These are phyloP conservation scores for Tagetes patula DNA, from an alignment of 129 eudicot genomes.

Conservation along the genomic window DNA sequence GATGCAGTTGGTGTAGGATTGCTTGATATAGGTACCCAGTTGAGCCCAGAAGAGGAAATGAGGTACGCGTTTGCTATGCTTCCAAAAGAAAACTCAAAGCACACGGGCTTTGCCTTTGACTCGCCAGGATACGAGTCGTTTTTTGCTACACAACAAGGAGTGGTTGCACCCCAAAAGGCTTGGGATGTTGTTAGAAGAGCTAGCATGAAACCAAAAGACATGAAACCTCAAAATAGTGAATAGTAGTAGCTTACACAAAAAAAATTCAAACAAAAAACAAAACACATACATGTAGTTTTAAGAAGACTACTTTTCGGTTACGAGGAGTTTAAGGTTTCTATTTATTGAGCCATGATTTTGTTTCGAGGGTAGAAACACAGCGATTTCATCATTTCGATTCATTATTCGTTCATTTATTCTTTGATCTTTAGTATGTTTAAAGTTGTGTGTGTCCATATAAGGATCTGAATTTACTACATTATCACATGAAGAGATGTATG, in stretches of 20 bases:
- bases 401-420: background rate
- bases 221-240: constrained; percentile 35
- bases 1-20: constrained; percentile 59
- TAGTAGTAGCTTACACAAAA: constrained; percentile 10
- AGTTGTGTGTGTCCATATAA: background rate
- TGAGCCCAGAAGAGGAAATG: constrained; percentile 76
- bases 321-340: constrained; percentile 3
- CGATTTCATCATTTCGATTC: background rate
- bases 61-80: constrained; percentile 82
- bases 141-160: constrained; percentile 90
- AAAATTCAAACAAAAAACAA: background rate
- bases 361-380: background rate
- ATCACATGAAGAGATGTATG: background rate
- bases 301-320: background rate
- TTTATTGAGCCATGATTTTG: constrained; percentile 17
- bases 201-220: constrained; percentile 64
- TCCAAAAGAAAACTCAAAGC: constrained; percentile 75
- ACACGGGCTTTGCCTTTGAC: constrained; percentile 97
- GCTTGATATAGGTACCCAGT: constrained; percentile 56
- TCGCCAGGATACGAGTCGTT: constrained; percentile 97
- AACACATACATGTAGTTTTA: constrained; percentile 3
- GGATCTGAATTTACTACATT: constrained; percentile 1
- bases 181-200: constrained; percentile 98
- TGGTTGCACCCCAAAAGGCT: constrained; percentile 82
- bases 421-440: constrained; percentile 6